Evolutionary conservation across 805 yeast species (phyloP), one percentile per base, ranked within the genome.

Genomic region (Wickerhamiella dianesei): DNA sequence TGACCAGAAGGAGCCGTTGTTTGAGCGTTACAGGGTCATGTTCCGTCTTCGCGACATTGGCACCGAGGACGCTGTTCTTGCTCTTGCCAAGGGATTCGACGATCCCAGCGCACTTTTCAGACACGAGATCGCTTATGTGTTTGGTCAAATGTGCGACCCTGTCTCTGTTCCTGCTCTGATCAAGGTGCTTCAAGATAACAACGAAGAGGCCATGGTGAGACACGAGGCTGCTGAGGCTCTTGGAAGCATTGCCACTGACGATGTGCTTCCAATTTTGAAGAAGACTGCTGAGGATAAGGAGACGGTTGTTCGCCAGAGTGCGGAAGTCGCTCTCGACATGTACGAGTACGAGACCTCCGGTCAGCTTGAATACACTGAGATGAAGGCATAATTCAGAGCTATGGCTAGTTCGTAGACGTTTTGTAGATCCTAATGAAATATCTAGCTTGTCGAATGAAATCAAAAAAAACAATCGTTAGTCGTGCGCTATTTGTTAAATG

Each of bases 221-320:
- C 99, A 92, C 63, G 99, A 92, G 69, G 98, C 97, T 49, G 98
- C 97, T 21, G 99, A 92, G 69, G 98, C 98, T 21, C 73, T 94
- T 58, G 98, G 98, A 21, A 77, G 95, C 22, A 92, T 92, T 62
- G 97, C 96, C 21, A 85, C 96, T 8, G 95, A 85, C 59, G 96
- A 89, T 49, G 95, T 89, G 36, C 72, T 89, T 54, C 96, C 96
- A 14, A 81, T 92, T 35, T 75, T 94, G 60, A 75, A 82, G 63
- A 69, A 78, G 41, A 83, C 83, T 64, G 73, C 88, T 58, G 70
- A 76, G 55, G 98, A 92, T 63, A 71, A 76, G 50, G 96, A 84
- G 57, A 76, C 72, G 48, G 98, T 92, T 37, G 99, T 92, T 44
- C 79, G 96, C 63, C 97, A 92, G 64, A 82, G 95, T 56, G 98